Evolutionary conservation across 148 eudicot genomes (phyloP), one percentile per base, ranked within the genome.

Genomic region (Polygonum aviculare): DNA sequence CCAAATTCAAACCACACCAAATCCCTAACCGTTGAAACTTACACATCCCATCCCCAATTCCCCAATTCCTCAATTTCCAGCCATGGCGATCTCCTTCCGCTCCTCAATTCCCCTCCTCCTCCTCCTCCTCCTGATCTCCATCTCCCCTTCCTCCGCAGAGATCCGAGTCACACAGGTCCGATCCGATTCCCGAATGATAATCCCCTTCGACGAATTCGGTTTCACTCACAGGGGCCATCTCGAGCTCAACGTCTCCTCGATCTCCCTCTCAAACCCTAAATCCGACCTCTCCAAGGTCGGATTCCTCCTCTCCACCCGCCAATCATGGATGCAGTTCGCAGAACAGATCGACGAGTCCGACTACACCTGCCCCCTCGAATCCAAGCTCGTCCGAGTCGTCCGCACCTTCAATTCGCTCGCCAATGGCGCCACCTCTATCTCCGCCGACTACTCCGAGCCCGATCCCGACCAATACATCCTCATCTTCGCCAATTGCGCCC

Each of bases 131-230:
- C 0, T 73, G 60, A 2, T 12, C 60, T 75, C 65, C 22, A n/a
- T 79, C 74, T 65, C 97, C 31, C 38, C 72, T 6, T 21, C 76
- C 62, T 44, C 59, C 44, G 91, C 85, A 12, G 92, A 93, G 80
- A 90, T 93, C 84, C 88, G 90, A 0, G 50, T 39, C 81, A 75
- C 89, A 15, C 78, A 81, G 78, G 78, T 93, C 79, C 84, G 81
- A 74, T 85, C 89, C 72, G 96, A 89, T 77, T 74, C 74, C 38
- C 85, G 93, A 0, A 78, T 90, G 40, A 81, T 88, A 45, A 90
- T 93, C 84, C 93, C 88, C 16, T 79, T 93, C 59, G 96, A 93
- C 79, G 89, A 88, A 48, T 90, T 93, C 90, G 96, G 98, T 1
- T 93, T 90, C 89, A 88, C 96, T 4, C 91, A 84, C 79, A 78